Percentiles rank a stretch among this genome's conserved stretches.
These are phyloP conservation scores for Strigomonas galati DNA, from an alignment of 208 protist species.

Conservation along the genomic window DNA sequence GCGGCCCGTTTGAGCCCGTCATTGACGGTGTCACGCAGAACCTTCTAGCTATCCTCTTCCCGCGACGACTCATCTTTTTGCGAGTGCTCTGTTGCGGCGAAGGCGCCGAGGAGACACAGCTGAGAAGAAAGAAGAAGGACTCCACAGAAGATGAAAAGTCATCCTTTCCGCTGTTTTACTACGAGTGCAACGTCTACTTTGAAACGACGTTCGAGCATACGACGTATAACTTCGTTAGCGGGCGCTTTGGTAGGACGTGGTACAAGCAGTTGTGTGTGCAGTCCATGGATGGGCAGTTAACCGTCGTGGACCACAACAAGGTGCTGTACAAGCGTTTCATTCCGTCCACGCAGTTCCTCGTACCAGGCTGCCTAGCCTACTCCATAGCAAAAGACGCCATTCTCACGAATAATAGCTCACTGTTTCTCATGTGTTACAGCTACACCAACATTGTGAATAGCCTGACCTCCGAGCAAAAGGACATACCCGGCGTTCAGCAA, in stretches of 20 bases:
- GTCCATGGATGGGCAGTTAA: slow-evolving; percentile 88
- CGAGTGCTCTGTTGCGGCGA: slow-evolving; percentile 27
- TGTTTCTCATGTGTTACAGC: slow-evolving; percentile 80
- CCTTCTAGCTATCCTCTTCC: slow-evolving; percentile 79
- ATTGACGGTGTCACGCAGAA: slow-evolving; percentile 30
- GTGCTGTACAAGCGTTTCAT: slow-evolving; percentile 71
- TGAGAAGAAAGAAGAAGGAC: not conserved
- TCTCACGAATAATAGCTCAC: slow-evolving; percentile 75
- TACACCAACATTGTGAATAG: slow-evolving; percentile 58
- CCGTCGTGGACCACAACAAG: slow-evolving; percentile 82
- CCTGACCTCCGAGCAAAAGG: slow-evolving; percentile 16
- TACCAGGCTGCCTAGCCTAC: slow-evolving; percentile 77
- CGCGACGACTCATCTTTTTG: slow-evolving; percentile 63
- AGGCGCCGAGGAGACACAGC: not conserved
- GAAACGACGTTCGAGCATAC: slow-evolving; percentile 51
- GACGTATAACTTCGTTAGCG: slow-evolving; percentile 80
- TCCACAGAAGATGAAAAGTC: not conserved
- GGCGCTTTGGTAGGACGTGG: slow-evolving; percentile 63
- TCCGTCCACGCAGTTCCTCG: slow-evolving; percentile 68
- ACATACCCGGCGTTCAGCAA: not conserved
- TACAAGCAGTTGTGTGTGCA: slow-evolving; percentile 90
- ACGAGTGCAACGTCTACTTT: slow-evolving; percentile 47
- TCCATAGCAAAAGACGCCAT: slow-evolving; percentile 45
- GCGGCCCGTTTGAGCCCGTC: slow-evolving; percentile 61
- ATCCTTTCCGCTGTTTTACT: slow-evolving; percentile 11